Evolutionary conservation across 306 rosid genomes (phyloP), one percentile per base, ranked within the genome.

Genomic region (Sophora flavescens): DNA sequence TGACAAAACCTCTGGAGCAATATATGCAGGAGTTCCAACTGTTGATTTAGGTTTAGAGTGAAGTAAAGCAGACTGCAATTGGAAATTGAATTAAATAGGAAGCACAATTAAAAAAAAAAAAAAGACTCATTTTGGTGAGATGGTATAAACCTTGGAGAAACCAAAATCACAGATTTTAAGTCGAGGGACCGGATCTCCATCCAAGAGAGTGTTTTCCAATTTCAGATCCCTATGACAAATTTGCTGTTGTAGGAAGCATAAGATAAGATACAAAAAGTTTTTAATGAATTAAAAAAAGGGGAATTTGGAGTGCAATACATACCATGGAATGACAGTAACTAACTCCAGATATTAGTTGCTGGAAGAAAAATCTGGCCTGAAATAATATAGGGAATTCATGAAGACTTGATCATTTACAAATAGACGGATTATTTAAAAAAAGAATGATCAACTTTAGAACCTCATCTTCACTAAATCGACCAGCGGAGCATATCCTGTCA

Each of bases 281-380:
- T 59, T n/a, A 26, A 47, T 48, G 6, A 42, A 17, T 28, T 8
- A 30, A 44, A 2, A 44, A 2, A 8, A 44, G 33, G 47, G 6
- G 16, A 51, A 50, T 2, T 9, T 8, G 16, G 15, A 15, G 12
- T 11, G 38, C 44, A 62, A 41, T 8, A 48, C 4, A 22, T 89
- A 95, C 99, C 98, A 90, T 88, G 81, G 90, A 80, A 72, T 95
- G 99, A 76, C 97, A 91, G 73, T 95, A 91, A 83, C 96, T 86
- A 75, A 95, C 99, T 77, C 99, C 99, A 33, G 97, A 95, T 83
- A 95, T 88, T 68, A 95, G 88, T 85, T 95, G 99, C 82, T 89
- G 99, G 90, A 95, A 95, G 93, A 95, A 95, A 87, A 83, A 95
- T 73, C 99, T 95, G 4, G 96, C 99, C 99, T 95, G 93, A 16